Base-by-base conservation (phyloP, 768 basidiomycete species). In the Chlorophyllum brunneum region DNA sequence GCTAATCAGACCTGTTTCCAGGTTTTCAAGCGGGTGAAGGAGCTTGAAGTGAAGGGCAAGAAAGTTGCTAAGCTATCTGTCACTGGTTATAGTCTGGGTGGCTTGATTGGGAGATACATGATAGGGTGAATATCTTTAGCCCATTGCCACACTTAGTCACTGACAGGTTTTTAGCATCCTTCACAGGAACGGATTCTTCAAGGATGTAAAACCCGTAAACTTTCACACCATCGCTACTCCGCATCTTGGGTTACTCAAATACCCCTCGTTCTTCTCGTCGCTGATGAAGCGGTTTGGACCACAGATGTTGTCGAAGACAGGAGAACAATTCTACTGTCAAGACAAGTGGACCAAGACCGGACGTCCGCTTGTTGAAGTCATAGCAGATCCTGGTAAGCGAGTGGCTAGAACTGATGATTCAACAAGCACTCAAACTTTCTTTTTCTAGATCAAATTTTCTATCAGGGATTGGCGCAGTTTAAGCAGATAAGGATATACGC, bases 151-250 rank as follows among this genome's bases (percentile, higher is more conserved):
- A 34, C 30, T 27, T 27, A 26, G 13, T 18, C 10, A 33, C 13
- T 54, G 23, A 43, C 53, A 26, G 13, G 22, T 34, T n/a, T 27
- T 10, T 56, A 87, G 86, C 2, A 78, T 88, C 38, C 69, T 92
- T 26, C 69, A 81, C 52, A 83, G 85, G 51, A 75, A 76, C 39
- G 73, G 75, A 5, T 91, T 93, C 71, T 95, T 95, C 61, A 73
- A 83, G 2, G 68, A 71, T 1, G 76, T 92, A 37, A 66, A 69
- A 26, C 89, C 92, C 0, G 76, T 88, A 48, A 92, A 91, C 65
- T 95, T 94, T 65, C 81, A 81, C 49, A 90, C 92, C 0, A 69
- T 94, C 44, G 88, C 92, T 1, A 90, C 92, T 0, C 92, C 92
- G 1, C 86, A 91, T 56, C 73, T 92, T 34, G 92, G 92, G 11